A percentile compares a stretch with the other conserved stretches of the same genome.
phyloP scores from a whole-genome alignment of 2,329 filamentous ascomycete species.

The Ophiostoma sp. region DNA sequence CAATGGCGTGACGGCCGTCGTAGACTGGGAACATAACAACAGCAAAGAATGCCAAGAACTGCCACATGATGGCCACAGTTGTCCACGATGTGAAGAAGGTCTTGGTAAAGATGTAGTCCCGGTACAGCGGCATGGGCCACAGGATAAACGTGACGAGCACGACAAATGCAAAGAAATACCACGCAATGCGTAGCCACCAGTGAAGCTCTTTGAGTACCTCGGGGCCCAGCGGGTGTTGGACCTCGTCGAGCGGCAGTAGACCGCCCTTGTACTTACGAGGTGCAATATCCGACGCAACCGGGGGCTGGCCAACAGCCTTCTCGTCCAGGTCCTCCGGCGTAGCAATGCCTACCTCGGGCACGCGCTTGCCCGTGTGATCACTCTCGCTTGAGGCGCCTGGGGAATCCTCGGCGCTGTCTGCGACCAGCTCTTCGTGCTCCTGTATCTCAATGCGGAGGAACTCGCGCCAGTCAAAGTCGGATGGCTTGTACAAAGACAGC shows the following conservation, averaged over 20 bases:
- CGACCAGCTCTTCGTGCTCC: conserved; percentile 34
- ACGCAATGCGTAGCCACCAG: conserved; percentile 22
- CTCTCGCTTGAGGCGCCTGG: not conserved
- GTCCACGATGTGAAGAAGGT: conserved; percentile 44
- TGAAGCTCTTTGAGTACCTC: conserved; percentile 18
- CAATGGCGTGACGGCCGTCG: conserved; percentile 34
- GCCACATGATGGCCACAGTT: conserved; percentile 42
- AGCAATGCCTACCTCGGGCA: not conserved
- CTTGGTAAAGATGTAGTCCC: conserved; percentile 44
- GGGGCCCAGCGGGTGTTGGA: conserved; percentile 30
- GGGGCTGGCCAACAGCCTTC: not conserved
- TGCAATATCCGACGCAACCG: not conserved
- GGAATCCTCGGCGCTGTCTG: conserved; percentile 8
- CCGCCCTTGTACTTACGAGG: not conserved
- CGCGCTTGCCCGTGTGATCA: conserved; percentile 14
- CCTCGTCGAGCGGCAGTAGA: conserved; percentile 35
- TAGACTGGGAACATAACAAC: conserved; percentile 45
- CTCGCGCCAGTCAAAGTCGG: conserved; percentile 34
- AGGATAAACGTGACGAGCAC: conserved; percentile 42
- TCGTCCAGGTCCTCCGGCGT: not conserved
- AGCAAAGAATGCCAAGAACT: conserved; percentile 42
- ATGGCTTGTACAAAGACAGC: conserved; percentile 39
- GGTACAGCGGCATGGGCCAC: conserved; percentile 48
- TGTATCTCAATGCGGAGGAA: conserved; percentile 44
- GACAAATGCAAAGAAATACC: conserved; percentile 18